These are phyloP conservation scores for Blastocystis sp. DNA, from an alignment of 352 stramenopile genomes.

Conservation along the genomic window DNA sequence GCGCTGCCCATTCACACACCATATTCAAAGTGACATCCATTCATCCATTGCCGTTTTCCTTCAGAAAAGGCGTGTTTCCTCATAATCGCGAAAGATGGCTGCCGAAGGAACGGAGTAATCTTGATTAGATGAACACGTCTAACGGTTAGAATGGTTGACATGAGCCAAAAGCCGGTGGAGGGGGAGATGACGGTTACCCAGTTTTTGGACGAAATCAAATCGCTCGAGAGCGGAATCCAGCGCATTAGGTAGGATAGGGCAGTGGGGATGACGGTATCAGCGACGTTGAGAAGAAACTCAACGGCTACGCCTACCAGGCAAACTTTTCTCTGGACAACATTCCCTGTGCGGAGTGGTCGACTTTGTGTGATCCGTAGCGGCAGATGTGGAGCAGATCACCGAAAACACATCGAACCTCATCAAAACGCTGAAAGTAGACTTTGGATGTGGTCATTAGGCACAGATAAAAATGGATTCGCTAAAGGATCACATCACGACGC, in stretches of 20 bases:
- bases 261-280: neutral
- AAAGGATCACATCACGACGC: constrained; percentile 18
- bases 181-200: constrained; percentile 43
- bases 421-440: constrained; percentile 8
- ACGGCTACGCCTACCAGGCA: constrained; percentile 56
- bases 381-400: constrained; percentile 64
- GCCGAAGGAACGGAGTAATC: constrained; percentile 16
- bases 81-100: constrained; percentile 15
- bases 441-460: neutral
- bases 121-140: no score
- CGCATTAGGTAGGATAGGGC: constrained; percentile 3
- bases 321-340: constrained; percentile 66
- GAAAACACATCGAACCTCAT: constrained; percentile 54
- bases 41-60: neutral
- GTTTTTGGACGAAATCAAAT: constrained; percentile 52
- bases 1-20: no score
- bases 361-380: neutral
- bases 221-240: constrained; percentile 34
- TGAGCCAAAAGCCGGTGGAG: constrained; percentile 12
- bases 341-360: neutral
- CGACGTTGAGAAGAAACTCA: constrained; percentile 64
- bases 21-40: no score
- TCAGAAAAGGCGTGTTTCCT: neutral
- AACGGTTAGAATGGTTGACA: constrained; percentile 42
- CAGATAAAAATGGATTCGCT: constrained; percentile 49